Percentiles rank a stretch among this genome's conserved stretches.
Conservation (phyloP, 495 filamentous ascomycete genomes). For the Friedmanniomyces endolithicus region DNA sequence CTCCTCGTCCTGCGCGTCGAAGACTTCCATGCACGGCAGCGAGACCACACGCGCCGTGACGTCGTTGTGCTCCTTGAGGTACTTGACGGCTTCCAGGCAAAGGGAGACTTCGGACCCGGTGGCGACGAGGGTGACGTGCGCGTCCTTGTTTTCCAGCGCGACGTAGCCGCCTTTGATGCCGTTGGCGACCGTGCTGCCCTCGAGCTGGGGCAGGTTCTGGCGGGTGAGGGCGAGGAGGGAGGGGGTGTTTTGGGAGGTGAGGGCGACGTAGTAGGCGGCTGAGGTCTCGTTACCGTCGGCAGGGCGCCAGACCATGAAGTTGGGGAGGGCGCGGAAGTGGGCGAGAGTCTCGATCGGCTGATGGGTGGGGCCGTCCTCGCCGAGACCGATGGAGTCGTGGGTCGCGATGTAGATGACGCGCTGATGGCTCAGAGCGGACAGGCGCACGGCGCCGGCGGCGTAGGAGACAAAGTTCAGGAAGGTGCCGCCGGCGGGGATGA, state of each 20-base stretch:
- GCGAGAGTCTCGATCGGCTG: constrained; percentile 99
- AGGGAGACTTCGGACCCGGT: constrained; percentile 95
- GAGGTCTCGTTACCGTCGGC: constrained; percentile 98
- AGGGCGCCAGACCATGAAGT: constrained; percentile 99
- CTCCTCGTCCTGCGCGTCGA: constrained; percentile 84
- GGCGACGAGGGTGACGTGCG: constrained; percentile 79
- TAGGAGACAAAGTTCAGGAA: constrained; percentile 99
- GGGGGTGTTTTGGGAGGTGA: constrained; percentile 84
- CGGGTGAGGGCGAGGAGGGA: constrained; percentile 88
- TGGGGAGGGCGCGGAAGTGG: constrained; percentile 97
- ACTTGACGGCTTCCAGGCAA: constrained; percentile 80
- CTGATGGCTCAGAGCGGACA: constrained; percentile 82
- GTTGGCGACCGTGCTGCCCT: constrained; percentile 75
- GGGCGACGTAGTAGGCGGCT: constrained; percentile 90
- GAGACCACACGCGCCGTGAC: constrained; percentile 87
- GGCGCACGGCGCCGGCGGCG: constrained; percentile 85
- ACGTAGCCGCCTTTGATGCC: constrained; percentile 93
- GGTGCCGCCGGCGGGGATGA: constrained; percentile 87
- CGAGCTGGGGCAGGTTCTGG: constrained; percentile 96
- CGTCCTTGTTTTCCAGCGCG: constrained; percentile 67
- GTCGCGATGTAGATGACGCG: constrained; percentile 94
- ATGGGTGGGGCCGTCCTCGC: constrained; percentile 97
- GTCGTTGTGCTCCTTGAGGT: constrained; percentile 79
- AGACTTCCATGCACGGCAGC: constrained; percentile 93
- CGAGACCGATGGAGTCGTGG: constrained; percentile 98